Evolutionary conservation across 2,329 filamentous ascomycete species (phyloP).

Genomic region (Didymella pinodella): DNA sequence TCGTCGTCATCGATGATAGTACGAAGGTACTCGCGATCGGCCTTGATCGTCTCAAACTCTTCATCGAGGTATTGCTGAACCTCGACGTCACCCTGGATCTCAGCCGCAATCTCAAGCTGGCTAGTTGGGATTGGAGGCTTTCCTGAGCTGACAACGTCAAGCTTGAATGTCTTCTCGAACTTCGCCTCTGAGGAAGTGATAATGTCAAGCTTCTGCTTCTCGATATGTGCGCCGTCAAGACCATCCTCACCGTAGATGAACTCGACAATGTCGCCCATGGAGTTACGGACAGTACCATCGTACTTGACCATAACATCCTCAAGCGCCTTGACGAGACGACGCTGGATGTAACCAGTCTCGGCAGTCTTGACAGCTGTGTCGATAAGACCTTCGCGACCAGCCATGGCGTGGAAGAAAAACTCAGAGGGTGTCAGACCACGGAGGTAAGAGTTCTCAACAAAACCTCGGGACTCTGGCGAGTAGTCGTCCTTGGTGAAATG

Average conservation of each 20-base stretch:
- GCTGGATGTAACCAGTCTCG: conserved; percentile 98
- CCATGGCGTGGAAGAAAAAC: conserved; percentile 99
- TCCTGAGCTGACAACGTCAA: conserved; percentile 84
- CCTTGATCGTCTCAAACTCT: conserved; percentile 80
- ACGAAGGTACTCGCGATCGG: conserved; percentile 80
- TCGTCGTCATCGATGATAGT: conserved; percentile 71
- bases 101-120: conserved; percentile 83
- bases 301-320: conserved; percentile 98
- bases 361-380: conserved; percentile 99
- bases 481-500: conserved; percentile 99
- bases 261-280: conserved; percentile 92
- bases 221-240: conserved; percentile 89
- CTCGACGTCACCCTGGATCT: conserved; percentile 85
- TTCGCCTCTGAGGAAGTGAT: conserved; percentile 79
- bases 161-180: conserved; percentile 81
- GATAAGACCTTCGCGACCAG: conserved; percentile 98
- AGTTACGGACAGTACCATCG: conserved; percentile 96
- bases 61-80: conserved; percentile 86
- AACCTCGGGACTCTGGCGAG: conserved; percentile 93
- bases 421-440: conserved; percentile 93
- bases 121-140: conserved; percentile 69
- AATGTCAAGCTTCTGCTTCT: conserved; percentile 88
- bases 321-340: conserved; percentile 95
- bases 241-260: conserved; percentile 99
- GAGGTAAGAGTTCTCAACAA: conserved; percentile 98